Percentiles rank a stretch among this genome's conserved stretches.
phyloP scores from a whole-genome alignment of 2,329 filamentous ascomycete species.

The Exophiala xenobiotica region DNA sequence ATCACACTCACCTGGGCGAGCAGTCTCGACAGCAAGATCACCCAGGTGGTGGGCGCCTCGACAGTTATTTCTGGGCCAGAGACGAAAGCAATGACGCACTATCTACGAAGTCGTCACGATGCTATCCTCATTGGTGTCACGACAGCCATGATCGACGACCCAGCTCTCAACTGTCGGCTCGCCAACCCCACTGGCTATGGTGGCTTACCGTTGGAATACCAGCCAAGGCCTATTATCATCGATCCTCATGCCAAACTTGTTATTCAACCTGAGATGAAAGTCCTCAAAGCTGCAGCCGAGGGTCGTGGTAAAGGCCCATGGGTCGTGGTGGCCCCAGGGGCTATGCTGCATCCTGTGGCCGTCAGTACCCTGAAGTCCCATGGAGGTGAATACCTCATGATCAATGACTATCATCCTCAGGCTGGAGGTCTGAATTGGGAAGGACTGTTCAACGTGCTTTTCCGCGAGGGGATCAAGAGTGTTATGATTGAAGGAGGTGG shows the following conservation, averaged over 20 bases:
- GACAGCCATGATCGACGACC: slow-evolving; percentile 82
- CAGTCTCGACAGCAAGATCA: slow-evolving; percentile 79
- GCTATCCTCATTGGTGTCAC: slow-evolving; percentile 83
- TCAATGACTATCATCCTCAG: slow-evolving; percentile 31
- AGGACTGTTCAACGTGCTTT: slow-evolving; percentile 60
- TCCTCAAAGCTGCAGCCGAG: slow-evolving; percentile 63
- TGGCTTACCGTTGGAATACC: slow-evolving; percentile 49
- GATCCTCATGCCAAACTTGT: slow-evolving; percentile 78
- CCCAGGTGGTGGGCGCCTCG: slow-evolving; percentile 73
- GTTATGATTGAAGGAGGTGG: slow-evolving; percentile 93
- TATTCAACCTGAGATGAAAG: slow-evolving; percentile 59
- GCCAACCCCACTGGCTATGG: slow-evolving; percentile 59
- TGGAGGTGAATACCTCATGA: slow-evolving; percentile 47
- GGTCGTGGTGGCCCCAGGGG: slow-evolving; percentile 58
- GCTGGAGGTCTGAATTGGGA: slow-evolving; percentile 54
- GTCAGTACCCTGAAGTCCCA: slow-evolving; percentile 46
- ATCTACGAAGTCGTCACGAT: slow-evolving; percentile 76
- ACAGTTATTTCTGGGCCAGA: slow-evolving; percentile 79
- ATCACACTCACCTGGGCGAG: slow-evolving; percentile 87
- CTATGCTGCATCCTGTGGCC: slow-evolving; percentile 48
- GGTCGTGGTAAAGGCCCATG: slow-evolving; percentile 72
- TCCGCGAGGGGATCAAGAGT: slow-evolving; percentile 63
- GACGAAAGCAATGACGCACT: slow-evolving; percentile 92
- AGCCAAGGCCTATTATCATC: slow-evolving; percentile 79
- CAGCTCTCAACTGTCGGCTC: slow-evolving; percentile 78